Base-by-base conservation (phyloP, 2,329 filamentous ascomycete genomes). In the Blastomyces emzantsi region DNA sequence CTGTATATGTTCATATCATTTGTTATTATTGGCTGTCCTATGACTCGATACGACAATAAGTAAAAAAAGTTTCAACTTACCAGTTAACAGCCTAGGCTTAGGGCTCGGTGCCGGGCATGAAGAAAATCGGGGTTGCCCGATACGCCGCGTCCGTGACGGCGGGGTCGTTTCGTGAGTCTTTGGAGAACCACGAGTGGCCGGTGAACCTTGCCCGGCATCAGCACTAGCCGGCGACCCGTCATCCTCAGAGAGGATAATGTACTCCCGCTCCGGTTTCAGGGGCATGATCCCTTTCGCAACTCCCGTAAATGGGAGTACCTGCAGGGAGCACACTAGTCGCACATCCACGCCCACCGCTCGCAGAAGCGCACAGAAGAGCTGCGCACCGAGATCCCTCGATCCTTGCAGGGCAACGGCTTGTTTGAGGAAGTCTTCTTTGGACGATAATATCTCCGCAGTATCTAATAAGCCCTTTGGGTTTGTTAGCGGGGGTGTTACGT, bases 311-410 rank as follows among this genome's bases (percentile, higher is more conserved):
- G 89, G 82, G 0, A 99, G 80, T 1, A 88, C 85, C 68, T 99
- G 94, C 3, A 99, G 78, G 4, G 94, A 99, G 74, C 92, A 97
- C 0, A 97, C 89, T 4, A 99, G 81, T 15, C 94, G 84, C 5
- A 90, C 82, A 66, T 91, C 86, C 7, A 97, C 85, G 2, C 90
- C 92, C n/a, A 83, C 85, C n/a, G 86, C 85, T 22, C 94, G 87
- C 3, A 99, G 81, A 41, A 97, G 76, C 2, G 92, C 89, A 73
- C 94, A 97, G 70, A 95, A 96, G 0, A 99, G 75, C 73, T 97
- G 92, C 1, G 91, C 90, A 0, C 92, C 94, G 11, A 95, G 82
- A 73, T 99, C 94, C 67, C 92, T 85, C 9, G 93, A 97, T 0
- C 93, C 95, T 67, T 86, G 80, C 22, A 96, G 75, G 5, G 78